A percentile compares a stretch with the other conserved stretches of the same genome.
Conservation (phyloP, 2,329 filamentous ascomycete genomes). For the Aspergillus alliaceus region DNA sequence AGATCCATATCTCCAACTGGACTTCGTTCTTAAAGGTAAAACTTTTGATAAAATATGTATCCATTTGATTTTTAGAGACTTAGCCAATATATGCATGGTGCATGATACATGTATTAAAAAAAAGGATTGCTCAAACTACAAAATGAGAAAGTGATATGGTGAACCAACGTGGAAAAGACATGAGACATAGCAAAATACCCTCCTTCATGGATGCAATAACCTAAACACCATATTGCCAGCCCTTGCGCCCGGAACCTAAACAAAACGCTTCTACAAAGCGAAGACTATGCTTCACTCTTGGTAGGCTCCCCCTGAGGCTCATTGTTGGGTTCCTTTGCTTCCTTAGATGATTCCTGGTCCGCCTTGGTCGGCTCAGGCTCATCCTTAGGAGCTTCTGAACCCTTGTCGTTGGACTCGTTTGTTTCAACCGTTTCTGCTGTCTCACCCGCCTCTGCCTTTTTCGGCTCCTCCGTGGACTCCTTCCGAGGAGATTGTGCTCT, state of each 20-base stretch:
- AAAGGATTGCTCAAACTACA: neutral
- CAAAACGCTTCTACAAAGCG: conserved; percentile 21
- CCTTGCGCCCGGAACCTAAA: conserved; percentile 37
- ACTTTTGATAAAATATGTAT: neutral
- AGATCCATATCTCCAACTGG: too few relatives aligned
- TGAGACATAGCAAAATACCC: conserved; percentile 14
- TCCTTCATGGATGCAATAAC: conserved; percentile 19
- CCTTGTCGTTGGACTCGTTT: conserved; percentile 15
- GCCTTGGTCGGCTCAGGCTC: conserved; percentile 10
- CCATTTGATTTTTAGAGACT: neutral
- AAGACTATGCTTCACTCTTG: conserved; percentile 30
- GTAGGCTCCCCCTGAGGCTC: conserved; percentile 29
- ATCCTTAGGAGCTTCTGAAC: conserved; percentile 16
- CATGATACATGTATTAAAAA: neutral
- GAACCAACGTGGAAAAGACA: neutral
- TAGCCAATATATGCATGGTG: neutral
- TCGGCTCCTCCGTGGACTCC: conserved; percentile 16
- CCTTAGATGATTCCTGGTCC: conserved; percentile 13
- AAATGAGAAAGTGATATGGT: neutral
- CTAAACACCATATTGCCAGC: conserved; percentile 39
- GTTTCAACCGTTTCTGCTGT: conserved; percentile 10
- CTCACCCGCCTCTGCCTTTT: conserved; percentile 13
- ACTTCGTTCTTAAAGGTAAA: too few relatives aligned
- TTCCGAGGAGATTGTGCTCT: conserved; percentile 22
- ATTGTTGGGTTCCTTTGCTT: conserved; percentile 22